Base-by-base conservation (phyloP, 768 basidiomycete species). In the Phylloporus sp. region DNA sequence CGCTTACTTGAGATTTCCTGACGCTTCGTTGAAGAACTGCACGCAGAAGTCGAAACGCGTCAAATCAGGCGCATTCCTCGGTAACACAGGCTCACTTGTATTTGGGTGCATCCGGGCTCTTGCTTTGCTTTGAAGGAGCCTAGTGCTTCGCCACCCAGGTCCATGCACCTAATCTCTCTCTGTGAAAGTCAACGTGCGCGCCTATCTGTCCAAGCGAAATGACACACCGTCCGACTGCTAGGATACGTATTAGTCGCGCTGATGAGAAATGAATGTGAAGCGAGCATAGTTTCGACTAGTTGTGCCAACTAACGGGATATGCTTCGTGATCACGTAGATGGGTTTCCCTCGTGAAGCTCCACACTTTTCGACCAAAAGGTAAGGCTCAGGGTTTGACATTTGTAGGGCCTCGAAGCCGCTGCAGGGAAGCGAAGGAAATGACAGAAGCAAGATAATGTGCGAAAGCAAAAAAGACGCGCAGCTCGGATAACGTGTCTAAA, bases 131-230 rank as follows among this genome's bases (percentile, higher is more conserved):
- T 71, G 63, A 70, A 71, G 36, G 69, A 56, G 44, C 70, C 69
- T 1, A 71, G 57, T 10, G 69, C 69, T 38, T 70, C 69, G n/a
- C 44, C 60, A 13, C 68, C 71, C 31, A 71, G 54, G 56, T 71
- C 70, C 72, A 72, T 71, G 44, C 70, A 71, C 42, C 71, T 62
- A 37, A 71, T 72, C 55, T 72, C 71, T 54, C 69, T 64, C 69
- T 70, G 53, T 39, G 22, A 48, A 29, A 44, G 49, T 60, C 44
- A 58, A 48, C 37, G 32, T 27, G 26, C 24, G 17, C 48, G 41
- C 20, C 43, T 31, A 34, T 18, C 23, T 42, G 27, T n/a, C 28
- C 29, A 39, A 39, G 15, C 26, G 21, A 17, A 45, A 27, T 27
- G 22, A 22, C 70, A 29, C 48, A 70, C 69, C 55, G 59, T 66